phyloP scores from a whole-genome alignment of 2,329 filamentous ascomycete species.

The Pyricularia sp. region DNA sequence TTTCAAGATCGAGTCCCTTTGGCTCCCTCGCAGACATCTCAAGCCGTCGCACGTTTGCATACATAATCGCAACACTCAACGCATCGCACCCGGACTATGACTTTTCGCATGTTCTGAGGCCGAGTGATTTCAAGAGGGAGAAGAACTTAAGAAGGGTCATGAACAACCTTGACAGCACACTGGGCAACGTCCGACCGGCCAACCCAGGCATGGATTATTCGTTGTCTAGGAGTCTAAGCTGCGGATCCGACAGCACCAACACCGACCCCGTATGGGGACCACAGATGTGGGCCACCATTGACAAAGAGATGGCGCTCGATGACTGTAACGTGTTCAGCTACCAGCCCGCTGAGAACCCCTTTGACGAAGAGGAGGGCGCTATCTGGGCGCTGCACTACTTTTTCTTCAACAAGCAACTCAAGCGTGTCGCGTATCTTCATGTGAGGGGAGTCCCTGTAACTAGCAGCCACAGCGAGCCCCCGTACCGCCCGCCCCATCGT shows the following conservation, averaged over 20 bases:
- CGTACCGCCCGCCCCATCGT: conserved; percentile 7
- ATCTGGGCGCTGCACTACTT: conserved; percentile 97
- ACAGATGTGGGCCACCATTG: conserved; percentile 83
- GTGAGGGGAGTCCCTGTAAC: conserved; percentile 79
- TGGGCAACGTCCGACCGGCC: conserved; percentile 75
- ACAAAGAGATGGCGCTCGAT: conserved; percentile 88
- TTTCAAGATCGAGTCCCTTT: conserved; percentile 84
- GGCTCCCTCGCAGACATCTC: conserved; percentile 81
- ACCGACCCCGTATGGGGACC: conserved; percentile 69
- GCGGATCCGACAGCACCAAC: conserved; percentile 23
- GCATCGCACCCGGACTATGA: conserved; percentile 95
- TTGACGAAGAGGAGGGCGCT: conserved; percentile 81
- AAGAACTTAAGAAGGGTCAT: conserved; percentile 72
- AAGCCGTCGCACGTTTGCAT: conserved; percentile 86
- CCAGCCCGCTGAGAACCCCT: conserved; percentile 80
- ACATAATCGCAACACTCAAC: conserved; percentile 92
- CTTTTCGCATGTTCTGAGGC: conserved; percentile 85
- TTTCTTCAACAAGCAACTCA: conserved; percentile 89
- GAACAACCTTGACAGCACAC: conserved; percentile 75
- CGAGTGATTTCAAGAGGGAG: conserved; percentile 83
- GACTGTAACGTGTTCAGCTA: conserved; percentile 89
- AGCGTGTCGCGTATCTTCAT: conserved; percentile 90
- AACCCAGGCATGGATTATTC: conserved; percentile 29
- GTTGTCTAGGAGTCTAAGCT: conserved; percentile 23
- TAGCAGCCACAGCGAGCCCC: conserved; percentile 45